These are phyloP conservation scores for Immersiporthe knoxdaviesiana DNA, from an alignment of 2,329 filamentous ascomycete species.

Conservation along the genomic window DNA sequence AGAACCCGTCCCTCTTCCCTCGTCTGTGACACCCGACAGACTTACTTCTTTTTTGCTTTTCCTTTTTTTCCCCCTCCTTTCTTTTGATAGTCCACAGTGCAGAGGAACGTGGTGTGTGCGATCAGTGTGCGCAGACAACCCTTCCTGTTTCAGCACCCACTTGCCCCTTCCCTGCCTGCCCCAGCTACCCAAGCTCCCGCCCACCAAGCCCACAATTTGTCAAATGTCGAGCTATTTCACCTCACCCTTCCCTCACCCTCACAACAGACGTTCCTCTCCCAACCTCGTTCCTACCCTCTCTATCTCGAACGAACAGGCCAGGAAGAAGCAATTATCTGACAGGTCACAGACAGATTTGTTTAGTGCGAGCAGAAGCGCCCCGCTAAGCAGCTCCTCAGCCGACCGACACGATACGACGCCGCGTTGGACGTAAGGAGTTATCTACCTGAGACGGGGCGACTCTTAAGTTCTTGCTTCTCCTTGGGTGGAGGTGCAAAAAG, in stretches of 20 bases:
- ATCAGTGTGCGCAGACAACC: constrained; percentile 7
- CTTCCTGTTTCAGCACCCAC: constrained; percentile 26
- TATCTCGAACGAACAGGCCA: background rate
- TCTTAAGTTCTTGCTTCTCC: constrained; percentile 25
- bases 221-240: background rate
- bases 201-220: constrained; percentile 7
- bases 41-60: constrained; percentile 5
- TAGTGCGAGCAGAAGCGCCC: constrained; percentile 15
- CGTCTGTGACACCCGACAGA: constrained; percentile 20
- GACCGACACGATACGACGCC: constrained; percentile 10
- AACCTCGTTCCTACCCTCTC: background rate
- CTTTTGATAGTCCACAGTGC: background rate
- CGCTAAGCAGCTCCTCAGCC: constrained; percentile 19
- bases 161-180: constrained; percentile 21
- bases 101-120: constrained; percentile 20
- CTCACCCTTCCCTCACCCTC: background rate
- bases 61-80: background rate
- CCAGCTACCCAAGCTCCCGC: constrained; percentile 9
- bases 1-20: constrained; percentile 9
- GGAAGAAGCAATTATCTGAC: constrained; percentile 17
- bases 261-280: background rate
- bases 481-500: constrained; percentile 28
- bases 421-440: constrained; percentile 5
- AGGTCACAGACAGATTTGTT: constrained; percentile 27
- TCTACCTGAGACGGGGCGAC: constrained; percentile 20